A percentile compares a stretch with the other conserved stretches of the same genome.
Conservation (phyloP, 768 basidiomycete species). For the Kwoniella sp. region DNA sequence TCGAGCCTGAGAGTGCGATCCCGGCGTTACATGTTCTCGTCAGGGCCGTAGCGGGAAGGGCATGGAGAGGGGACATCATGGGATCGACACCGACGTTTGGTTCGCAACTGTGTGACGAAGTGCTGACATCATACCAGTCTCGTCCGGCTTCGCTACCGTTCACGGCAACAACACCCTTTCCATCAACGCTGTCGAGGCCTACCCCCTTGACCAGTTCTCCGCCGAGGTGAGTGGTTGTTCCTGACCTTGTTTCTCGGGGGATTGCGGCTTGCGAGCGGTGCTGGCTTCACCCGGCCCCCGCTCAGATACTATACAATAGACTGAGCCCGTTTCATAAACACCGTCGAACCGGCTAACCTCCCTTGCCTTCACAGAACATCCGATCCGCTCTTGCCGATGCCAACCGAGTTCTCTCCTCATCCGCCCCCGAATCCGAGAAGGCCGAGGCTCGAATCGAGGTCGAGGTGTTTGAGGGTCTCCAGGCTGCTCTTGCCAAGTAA, state of each 20-base stretch:
- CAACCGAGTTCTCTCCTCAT: constrained; percentile 70
- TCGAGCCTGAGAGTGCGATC: no score
- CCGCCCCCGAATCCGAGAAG: constrained; percentile 88
- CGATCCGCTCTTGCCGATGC: constrained; percentile 86
- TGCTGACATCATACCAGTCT: constrained; percentile 58
- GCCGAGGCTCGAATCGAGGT: constrained; percentile 88
- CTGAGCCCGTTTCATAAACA: not conserved
- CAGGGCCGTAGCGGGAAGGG: no score
- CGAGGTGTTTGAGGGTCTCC: constrained; percentile 92
- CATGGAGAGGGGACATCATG: no score
- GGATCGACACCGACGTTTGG: no score
- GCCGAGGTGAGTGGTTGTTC: constrained; percentile 62
- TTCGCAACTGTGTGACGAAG: no score
- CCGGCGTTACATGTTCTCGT: no score
- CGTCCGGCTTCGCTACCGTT: constrained; percentile 93
- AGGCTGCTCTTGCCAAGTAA: constrained; percentile 65
- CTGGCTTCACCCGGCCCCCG: no score
- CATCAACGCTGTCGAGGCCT: constrained; percentile 95
- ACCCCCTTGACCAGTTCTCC: constrained; percentile 84
- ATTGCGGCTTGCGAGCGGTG: no score
- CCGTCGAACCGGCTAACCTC: not conserved
- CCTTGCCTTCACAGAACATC: constrained; percentile 61
- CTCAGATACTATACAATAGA: no score
- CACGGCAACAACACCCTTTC: constrained; percentile 96
- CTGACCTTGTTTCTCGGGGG: not conserved